Base-by-base conservation (phyloP, 75 land plant genomes). In the Sequoiadendron giganteum region DNA sequence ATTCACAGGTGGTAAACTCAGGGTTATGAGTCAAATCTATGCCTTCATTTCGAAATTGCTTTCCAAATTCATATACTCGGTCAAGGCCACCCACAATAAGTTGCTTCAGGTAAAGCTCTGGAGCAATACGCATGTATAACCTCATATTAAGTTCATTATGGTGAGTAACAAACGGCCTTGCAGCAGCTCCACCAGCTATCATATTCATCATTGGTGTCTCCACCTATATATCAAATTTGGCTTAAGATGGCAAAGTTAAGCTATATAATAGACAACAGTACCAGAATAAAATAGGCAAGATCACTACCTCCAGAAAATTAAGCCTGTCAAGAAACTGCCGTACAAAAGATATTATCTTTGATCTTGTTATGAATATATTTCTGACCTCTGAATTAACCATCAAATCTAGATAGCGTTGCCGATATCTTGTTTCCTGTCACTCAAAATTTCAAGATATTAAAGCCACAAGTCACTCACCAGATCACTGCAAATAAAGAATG, bases 141-240 rank as follows among this genome's bases (percentile, higher is more conserved):
- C 83, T 91, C 99, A 97, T 94, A 78, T 97, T 94, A 86, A 96
- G 89, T 14, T 96, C 99, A 91, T 97, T 96, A 90, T 97, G 99
- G 89, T 95, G 97, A 28, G 99, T 97, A 55, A 93, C 92, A 91
- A 97, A 97, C 34, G 99, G 99, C 54, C 91, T 93, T 8, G 99
- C 99, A 81, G 99, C 96, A 87, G 99, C 99, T 55, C 99, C 99
- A 32, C 99, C 99, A 88, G 99, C 96, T 89, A 96, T 97, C 99
- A 96, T 95, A 88, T 97, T 97, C 97, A 97, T 95, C 95, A 97
- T 96, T 13, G 98, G 96, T 13, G 99, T 97, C 90, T 97, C 99
- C 38, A 97, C 99, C 99, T 97, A 89, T 56, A 42, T 25, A 21
- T 87, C 48, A 15, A 14, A 76, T 89, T 39, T 52, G 10, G 25